Evolutionary conservation across 352 stramenopile genomes (phyloP).

Genomic region (Pythium aphanidermatum): DNA sequence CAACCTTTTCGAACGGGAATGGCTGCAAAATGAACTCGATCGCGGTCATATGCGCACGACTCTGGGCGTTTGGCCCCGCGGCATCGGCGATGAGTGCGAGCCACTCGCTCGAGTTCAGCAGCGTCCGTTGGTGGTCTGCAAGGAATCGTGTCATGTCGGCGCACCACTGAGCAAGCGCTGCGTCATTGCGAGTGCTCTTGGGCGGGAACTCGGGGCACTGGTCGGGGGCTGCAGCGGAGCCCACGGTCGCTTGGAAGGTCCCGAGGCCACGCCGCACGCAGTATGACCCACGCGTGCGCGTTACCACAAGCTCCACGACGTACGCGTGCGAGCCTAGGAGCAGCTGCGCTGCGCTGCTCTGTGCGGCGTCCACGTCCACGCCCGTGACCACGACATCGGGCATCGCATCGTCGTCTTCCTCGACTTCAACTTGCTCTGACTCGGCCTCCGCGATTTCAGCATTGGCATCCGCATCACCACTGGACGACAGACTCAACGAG

Average conservation of each 20-base stretch:
- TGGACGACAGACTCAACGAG: too few relatives aligned
- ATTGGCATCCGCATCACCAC: too few relatives aligned
- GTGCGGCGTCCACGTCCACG: slow-evolving; percentile 28
- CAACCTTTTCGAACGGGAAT: slow-evolving; percentile 63
- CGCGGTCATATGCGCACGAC: slow-evolving; percentile 63
- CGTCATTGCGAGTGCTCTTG: slow-evolving; percentile 41
- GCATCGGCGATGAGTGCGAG: slow-evolving; percentile 48
- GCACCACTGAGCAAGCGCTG: slow-evolving; percentile 60
- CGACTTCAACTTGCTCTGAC: slow-evolving; percentile 19
- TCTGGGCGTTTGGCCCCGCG: slow-evolving; percentile 31
- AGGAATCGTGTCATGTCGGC: slow-evolving; percentile 55
- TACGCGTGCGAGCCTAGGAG: slow-evolving; percentile 25
- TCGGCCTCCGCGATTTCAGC: too few relatives aligned
- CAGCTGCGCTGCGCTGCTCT: slow-evolving; percentile 15
- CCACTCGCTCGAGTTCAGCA: slow-evolving; percentile 39
- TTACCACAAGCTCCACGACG: slow-evolving; percentile 60
- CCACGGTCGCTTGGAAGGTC: slow-evolving; percentile 15
- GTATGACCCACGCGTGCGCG: slow-evolving; percentile 40
- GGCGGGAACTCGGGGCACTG: slow-evolving; percentile 41
- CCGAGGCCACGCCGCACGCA: slow-evolving; percentile 41
- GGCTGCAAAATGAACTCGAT: slow-evolving; percentile 83
- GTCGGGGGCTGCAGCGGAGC: background rate
- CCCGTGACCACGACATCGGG: slow-evolving; percentile 67
- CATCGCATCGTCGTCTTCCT: slow-evolving; percentile 25
- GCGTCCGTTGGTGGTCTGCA: slow-evolving; percentile 13